Evolutionary conservation across 495 filamentous ascomycete genomes (phyloP), one percentile per base, ranked within the genome.

Genomic region (Bombardia bombarda): DNA sequence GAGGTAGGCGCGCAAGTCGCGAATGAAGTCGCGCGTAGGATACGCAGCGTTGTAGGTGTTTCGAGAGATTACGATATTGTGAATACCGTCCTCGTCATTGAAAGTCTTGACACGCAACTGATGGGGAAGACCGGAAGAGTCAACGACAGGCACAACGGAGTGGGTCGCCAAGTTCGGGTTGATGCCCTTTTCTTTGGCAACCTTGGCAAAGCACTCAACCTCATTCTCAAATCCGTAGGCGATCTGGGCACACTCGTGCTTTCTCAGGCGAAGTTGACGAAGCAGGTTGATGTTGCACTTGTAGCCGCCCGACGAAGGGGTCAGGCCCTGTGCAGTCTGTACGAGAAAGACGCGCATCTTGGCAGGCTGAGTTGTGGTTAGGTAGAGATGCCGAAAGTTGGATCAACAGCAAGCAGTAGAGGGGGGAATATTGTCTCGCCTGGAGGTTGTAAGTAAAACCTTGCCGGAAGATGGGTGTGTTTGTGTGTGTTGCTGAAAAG

Each of bases 241-340:
- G 34, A 59, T 52, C 31, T 61, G 58, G 16, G 56, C 53, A 1
- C 36, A 28, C 0, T 25, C 46, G 12, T 59, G 53, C 4, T 53
- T 56, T 6, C 38, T n/a, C 9, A 4, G 18, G 36, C 38, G 16
- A 6, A 61, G 47, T 17, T 40, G 40, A 16, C 46, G 56, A 2
- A 61, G 53, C 7, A 61, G 47, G 35, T 32, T 49, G 41, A 54
- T 13, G 38, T 61, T 61, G 9, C 56, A 50, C 42, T 59, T 59
- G 51, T 52, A 61, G 8, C 58, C 58, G 26, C 58, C 58, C 18
- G 58, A 61, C 8, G 58, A 61, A 10, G 58, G 56, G 8, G 48
- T 45, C 30, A 61, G 40, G 19, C 58, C 58, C 31, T 59, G 53
- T 1, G 58, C 58, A 6, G 58, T 61, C 53, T 61, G 58, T 3